A percentile compares a stretch with the other conserved stretches of the same genome.
phyloP scores from a whole-genome alignment of 345 rosid genomes.

The Excoecaria cochinchinensis region DNA sequence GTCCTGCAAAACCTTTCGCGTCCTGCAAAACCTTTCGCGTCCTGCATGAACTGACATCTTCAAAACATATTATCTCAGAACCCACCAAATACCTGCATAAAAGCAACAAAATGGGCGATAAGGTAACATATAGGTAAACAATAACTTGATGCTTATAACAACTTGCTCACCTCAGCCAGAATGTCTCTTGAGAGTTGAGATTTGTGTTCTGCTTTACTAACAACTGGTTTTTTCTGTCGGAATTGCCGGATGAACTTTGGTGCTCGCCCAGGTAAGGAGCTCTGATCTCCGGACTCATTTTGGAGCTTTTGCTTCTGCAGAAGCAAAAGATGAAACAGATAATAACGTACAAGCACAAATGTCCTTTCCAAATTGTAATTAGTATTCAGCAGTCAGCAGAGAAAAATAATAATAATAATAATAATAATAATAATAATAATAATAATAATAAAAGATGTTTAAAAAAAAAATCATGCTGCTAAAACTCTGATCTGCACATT shows the following conservation, averaged over 20 bases:
- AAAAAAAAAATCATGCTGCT: not conserved
- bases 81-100: slow-evolving; percentile 57
- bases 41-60: too few relatives aligned
- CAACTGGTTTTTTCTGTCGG: slow-evolving; percentile 67
- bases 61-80: slow-evolving; percentile 19
- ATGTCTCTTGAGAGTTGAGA: slow-evolving; percentile 63
- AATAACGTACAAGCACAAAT: not conserved
- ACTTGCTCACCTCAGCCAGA: slow-evolving; percentile 70
- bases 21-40: too few relatives aligned
- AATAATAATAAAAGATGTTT: too few relatives aligned
- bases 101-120: not conserved
- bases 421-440: too few relatives aligned
- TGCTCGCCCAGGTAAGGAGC: slow-evolving; percentile 30
- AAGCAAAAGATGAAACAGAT: slow-evolving; percentile 6
- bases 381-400: not conserved
- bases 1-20: too few relatives aligned
- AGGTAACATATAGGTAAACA: slow-evolving; percentile 1
- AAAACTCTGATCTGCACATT: not conserved
- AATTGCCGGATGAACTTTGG: slow-evolving; percentile 56
- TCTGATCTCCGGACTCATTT: slow-evolving; percentile 42
- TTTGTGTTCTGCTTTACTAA: slow-evolving; percentile 44
- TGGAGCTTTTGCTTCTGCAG: slow-evolving; percentile 67
- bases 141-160: not conserved
- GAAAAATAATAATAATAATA: too few relatives aligned
- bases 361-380: not conserved